Evolutionary conservation across 1,284 basidiomycete genomes (phyloP).

Genomic region (Tilletia caries): DNA sequence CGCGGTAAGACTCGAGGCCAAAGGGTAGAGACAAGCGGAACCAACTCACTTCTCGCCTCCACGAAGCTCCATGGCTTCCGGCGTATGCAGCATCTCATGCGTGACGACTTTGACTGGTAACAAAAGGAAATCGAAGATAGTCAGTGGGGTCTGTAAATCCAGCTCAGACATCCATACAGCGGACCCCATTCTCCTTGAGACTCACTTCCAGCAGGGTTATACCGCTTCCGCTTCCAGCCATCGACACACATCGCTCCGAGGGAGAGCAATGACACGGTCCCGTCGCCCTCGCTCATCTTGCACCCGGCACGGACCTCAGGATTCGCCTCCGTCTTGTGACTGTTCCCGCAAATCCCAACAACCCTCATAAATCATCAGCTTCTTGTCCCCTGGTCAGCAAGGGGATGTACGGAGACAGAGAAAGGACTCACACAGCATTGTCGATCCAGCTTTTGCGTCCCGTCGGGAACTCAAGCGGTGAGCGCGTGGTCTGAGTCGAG

Average conservation of each 20-base stretch:
- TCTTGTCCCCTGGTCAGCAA: no score
- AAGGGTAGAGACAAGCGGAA: no score
- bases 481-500: slow-evolving; percentile 22
- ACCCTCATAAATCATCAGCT: no score
- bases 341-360: slow-evolving; percentile 4
- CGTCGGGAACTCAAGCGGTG: slow-evolving; percentile 38
- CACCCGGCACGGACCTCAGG: slow-evolving; percentile 43
- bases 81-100: slow-evolving; percentile 84
- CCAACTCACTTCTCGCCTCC: slow-evolving; percentile 66
- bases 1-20: no score
- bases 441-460: slow-evolving; percentile 42
- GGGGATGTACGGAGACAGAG: no score
- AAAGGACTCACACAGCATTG: slow-evolving; percentile 16
- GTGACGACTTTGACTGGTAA: slow-evolving; percentile 66
- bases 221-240: slow-evolving; percentile 83
- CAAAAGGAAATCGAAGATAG: background rate
- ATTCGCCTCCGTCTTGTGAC: slow-evolving; percentile 31
- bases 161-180: no score
- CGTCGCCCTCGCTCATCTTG: slow-evolving; percentile 67
- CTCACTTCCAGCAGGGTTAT: slow-evolving; percentile 77
- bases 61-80: slow-evolving; percentile 69
- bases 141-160: background rate
- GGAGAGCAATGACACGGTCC: slow-evolving; percentile 84
- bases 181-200: background rate
- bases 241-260: slow-evolving; percentile 88